A percentile compares a stretch with the other conserved stretches of the same genome.
Evolutionary conservation across 2,329 filamentous ascomycete genomes (phyloP).

Genomic region (Hypomyces perniciosus): DNA sequence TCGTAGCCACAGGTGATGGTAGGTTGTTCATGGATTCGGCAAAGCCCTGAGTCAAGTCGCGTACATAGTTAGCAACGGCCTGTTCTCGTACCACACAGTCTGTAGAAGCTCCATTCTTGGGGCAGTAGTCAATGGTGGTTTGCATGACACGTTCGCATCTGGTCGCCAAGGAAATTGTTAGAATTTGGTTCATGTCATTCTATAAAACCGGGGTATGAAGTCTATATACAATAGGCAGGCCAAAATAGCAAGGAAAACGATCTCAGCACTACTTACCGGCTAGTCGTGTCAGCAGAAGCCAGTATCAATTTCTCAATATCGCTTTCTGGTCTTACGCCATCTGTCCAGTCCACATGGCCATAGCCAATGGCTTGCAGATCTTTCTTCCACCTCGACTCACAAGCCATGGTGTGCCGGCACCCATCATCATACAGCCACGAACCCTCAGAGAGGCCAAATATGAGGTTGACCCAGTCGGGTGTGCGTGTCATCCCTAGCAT

Average conservation of each 20-base stretch:
- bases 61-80: neutral
- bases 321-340: conserved; percentile 11
- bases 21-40: neutral
- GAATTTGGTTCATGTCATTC: neutral
- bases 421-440: conserved; percentile 28
- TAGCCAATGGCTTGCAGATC: conserved; percentile 14
- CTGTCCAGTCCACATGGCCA: conserved; percentile 17
- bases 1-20: neutral
- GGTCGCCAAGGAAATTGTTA: neutral
- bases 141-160: neutral
- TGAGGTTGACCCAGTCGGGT: conserved; percentile 24
- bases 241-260: neutral
- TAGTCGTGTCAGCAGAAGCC: neutral
- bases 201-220: too few relatives aligned
- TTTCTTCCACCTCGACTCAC: conserved; percentile 12
- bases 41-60: neutral
- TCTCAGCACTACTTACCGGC: neutral
- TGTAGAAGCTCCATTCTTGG: neutral
- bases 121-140: neutral
- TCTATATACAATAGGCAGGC: too few relatives aligned
- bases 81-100: neutral
- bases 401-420: conserved; percentile 9
- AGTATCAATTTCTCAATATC: conserved; percentile 12
- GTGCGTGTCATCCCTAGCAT: conserved; percentile 16
- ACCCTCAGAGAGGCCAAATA: conserved; percentile 30